Conservation (phyloP, 805 yeast species). For the Zygosaccharomyces lentus region DNA sequence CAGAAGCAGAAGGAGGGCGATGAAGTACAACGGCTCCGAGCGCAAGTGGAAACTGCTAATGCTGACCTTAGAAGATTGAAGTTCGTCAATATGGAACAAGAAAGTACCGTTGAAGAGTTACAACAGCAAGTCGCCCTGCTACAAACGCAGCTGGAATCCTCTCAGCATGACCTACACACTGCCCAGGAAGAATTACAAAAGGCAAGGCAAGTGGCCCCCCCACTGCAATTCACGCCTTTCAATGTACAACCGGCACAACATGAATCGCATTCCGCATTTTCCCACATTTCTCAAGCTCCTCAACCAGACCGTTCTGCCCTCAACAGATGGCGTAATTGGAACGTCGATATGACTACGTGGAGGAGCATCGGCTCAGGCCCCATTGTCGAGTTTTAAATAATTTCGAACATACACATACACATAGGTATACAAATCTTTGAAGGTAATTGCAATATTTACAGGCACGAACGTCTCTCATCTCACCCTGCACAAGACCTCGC, state of each 20-base stretch:
- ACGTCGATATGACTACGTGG: constrained; percentile 84
- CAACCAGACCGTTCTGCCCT: constrained; percentile 53
- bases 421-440: constrained; percentile 11
- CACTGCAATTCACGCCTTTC: constrained; percentile 18
- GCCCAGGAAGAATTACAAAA: constrained; percentile 27
- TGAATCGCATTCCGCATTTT: neutral
- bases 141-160: constrained; percentile 26
- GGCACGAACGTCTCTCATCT: constrained; percentile 33
- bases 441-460: constrained; percentile 7
- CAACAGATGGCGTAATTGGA: constrained; percentile 78
- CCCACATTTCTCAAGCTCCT: constrained; percentile 12
- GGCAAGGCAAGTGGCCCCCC: constrained; percentile 18
- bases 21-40: constrained; percentile 36
- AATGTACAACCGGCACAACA: constrained; percentile 21
- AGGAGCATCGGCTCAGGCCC: constrained; percentile 66
- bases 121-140: constrained; percentile 36
- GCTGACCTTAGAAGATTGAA: constrained; percentile 35
- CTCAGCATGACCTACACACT: constrained; percentile 24
- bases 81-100: constrained; percentile 34
- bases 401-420: neutral
- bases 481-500: constrained; percentile 79
- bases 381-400: constrained; percentile 42
- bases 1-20: constrained; percentile 35
- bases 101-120: constrained; percentile 34
- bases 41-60: constrained; percentile 38